Evolutionary conservation across 1,284 basidiomycete species (phyloP).

Genomic region (Wolfiporia cocos): DNA sequence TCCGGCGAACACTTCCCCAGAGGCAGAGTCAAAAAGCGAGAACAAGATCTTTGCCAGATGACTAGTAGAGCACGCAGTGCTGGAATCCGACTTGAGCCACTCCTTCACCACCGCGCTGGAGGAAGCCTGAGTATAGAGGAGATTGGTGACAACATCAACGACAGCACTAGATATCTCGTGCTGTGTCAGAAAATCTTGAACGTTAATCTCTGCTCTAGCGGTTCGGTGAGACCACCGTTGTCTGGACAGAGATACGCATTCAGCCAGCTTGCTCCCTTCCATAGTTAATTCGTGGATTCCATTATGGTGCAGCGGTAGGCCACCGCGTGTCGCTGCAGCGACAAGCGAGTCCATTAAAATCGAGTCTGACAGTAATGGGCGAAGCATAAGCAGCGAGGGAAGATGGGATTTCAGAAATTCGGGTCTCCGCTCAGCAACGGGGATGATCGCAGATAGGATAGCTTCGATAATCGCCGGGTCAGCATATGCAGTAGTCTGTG

Average conservation of each 20-base stretch:
- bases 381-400: no score
- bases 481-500: not conserved
- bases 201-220: slow-evolving; percentile 18
- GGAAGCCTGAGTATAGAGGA: slow-evolving; percentile 34
- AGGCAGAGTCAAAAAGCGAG: slow-evolving; percentile 12
- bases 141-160: slow-evolving; percentile 30
- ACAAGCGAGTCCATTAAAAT: no score
- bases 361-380: no score
- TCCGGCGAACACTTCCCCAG: not conserved
- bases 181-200: slow-evolving; percentile 30
- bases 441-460: slow-evolving; percentile 11
- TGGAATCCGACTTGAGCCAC: slow-evolving; percentile 26
- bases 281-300: slow-evolving; percentile 19
- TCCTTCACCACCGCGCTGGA: slow-evolving; percentile 13
- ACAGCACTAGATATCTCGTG: slow-evolving; percentile 36
- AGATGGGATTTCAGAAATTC: no score
- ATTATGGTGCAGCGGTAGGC: slow-evolving; percentile 37
- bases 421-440: no score
- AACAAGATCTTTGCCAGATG: slow-evolving; percentile 13
- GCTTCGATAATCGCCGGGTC: slow-evolving; percentile 8
- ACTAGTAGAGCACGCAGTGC: slow-evolving; percentile 21
- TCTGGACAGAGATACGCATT: slow-evolving; percentile 12
- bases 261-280: slow-evolving; percentile 7
- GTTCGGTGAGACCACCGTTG: slow-evolving; percentile 20
- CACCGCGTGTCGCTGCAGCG: no score